A percentile compares a stretch with the other conserved stretches of the same genome.
phyloP scores from a whole-genome alignment of 129 eudicot species.

The Chrysanthemum makinoi region DNA sequence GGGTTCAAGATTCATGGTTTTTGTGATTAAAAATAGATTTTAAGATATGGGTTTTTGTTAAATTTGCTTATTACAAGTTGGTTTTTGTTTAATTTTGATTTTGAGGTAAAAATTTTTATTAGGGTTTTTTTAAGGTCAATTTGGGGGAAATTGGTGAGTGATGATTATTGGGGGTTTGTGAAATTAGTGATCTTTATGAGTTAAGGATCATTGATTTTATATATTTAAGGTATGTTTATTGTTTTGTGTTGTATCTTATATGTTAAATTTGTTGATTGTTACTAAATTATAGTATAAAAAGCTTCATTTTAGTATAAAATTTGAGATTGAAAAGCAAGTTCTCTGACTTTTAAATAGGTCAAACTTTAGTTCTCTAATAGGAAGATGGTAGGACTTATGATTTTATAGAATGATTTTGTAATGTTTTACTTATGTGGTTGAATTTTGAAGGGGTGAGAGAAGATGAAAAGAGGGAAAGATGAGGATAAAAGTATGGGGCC shows the following conservation, averaged over 20 bases:
- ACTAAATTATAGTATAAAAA: no score
- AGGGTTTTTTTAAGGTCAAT: slow-evolving; percentile 19
- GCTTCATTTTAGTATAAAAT: no score
- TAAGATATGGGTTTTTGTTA: slow-evolving; percentile 16
- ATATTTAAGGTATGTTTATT: slow-evolving; percentile 26
- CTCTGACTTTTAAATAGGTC: neutral
- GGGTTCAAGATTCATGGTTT: slow-evolving; percentile 17
- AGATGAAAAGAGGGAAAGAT: slow-evolving; percentile 88
- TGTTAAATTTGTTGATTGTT: neutral
- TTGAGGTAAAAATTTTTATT: slow-evolving; percentile 7
- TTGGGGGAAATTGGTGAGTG: slow-evolving; percentile 26
- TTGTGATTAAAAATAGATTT: slow-evolving; percentile 2
- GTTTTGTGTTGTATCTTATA: neutral
- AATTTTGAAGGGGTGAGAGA: slow-evolving; percentile 12
- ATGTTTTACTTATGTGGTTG: slow-evolving; percentile 22
- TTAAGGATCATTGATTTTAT: slow-evolving; percentile 13
- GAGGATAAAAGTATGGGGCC: slow-evolving; percentile 87
- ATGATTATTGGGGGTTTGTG: slow-evolving; percentile 9
- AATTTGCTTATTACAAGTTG: slow-evolving; percentile 16
- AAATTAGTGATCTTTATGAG: slow-evolving; percentile 21
- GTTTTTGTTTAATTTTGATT: slow-evolving; percentile 17
- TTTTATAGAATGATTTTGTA: neutral
- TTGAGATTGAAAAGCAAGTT: no score
- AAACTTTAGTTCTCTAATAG: neutral
- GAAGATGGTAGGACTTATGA: neutral